Evolutionary conservation across 305 asterid species (phyloP), one percentile per base, ranked within the genome.

Genomic region (Galium porrigens): DNA sequence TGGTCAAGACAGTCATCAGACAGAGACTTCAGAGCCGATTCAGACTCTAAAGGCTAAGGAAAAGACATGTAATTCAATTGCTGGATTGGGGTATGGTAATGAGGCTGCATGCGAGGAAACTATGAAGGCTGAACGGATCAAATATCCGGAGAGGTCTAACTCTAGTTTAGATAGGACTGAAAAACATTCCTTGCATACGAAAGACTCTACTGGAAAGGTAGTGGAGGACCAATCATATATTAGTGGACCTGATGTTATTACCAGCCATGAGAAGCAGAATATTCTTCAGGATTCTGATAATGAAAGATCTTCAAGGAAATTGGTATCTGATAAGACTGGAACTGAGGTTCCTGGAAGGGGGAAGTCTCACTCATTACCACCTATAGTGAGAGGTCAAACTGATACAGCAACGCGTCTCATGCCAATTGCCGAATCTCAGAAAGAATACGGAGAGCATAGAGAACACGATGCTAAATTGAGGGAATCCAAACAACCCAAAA

Each of bases 311-410:
- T 74, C 87, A 36, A 83, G 77, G 73, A 85, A 80, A 63, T 58
- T 58, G 54, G 9, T 52, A 48, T 57, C 79, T 57, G 74, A 72
- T 64, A 63, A 55, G 81, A 66, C 65, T 68, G 78, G 49, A 63
- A 68, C 70, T 42, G 94, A 80, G 76, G 77, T 64, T 29, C 63
- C 76, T 69, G 88, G 81, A 56, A 81, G 68, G 68, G 88, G 78
- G 64, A 89, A 82, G 68, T 67, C 85, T 44, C 83, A 84, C 81
- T 76, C 87, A 39, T 49, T 83, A 68, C 95, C 95, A 70, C 92
- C 92, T 44, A 74, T 80, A 66, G 82, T 81, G 66, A 82, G 84
- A 79, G 73, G 58, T 78, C 84, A 85, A 67, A 69, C 70, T 66
- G 96, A 85, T 69, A 68, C 80, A 69, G 74, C 51, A 66, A 62